Evolutionary conservation across 371 early-diverging fungal genomes (phyloP).

Genomic region (Vittaforma corneae): DNA sequence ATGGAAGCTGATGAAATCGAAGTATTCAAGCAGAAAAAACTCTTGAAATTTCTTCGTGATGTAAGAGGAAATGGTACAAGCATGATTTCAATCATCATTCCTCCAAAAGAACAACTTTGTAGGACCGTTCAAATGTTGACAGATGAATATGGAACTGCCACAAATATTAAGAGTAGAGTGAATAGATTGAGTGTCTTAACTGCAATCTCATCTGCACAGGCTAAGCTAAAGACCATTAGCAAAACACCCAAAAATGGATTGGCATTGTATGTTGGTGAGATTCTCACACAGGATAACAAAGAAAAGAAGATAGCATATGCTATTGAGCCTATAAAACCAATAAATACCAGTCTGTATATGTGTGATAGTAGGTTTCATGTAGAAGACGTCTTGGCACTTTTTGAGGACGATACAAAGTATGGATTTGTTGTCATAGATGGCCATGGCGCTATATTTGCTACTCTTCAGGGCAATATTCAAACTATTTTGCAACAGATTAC

Average conservation of each 20-base stretch:
- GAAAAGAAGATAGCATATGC: constrained; percentile 96
- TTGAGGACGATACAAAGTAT: constrained; percentile 87
- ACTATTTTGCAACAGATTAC: constrained; percentile 81
- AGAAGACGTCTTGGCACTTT: constrained; percentile 70
- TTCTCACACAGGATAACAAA: constrained; percentile 84
- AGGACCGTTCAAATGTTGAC: constrained; percentile 82
- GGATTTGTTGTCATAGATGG: constrained; percentile 99
- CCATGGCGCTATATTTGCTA: constrained; percentile 87
- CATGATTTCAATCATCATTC: constrained; percentile 95
- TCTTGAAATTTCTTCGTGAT: constrained; percentile 81
- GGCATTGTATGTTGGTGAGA: constrained; percentile 83
- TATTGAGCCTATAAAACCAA: constrained; percentile 96
- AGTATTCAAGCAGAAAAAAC: constrained; percentile 86
- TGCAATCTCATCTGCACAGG: constrained; percentile 95
- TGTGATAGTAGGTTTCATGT: constrained; percentile 99
- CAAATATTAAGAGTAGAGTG: constrained; percentile 97
- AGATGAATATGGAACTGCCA: constrained; percentile 97
- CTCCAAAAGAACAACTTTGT: constrained; percentile 79
- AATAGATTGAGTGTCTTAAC: constrained; percentile 89
- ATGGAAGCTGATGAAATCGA: constrained; percentile 43
- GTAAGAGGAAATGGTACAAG: constrained; percentile 96
- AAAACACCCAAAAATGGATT: constrained; percentile 78
- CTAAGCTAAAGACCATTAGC: constrained; percentile 84
- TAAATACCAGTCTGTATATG: constrained; percentile 94
- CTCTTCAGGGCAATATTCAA: constrained; percentile 85